Evolutionary conservation across 164 flowering plant genomes (phyloP), one percentile per base, ranked within the genome.

Genomic region (Stephania japonica): DNA sequence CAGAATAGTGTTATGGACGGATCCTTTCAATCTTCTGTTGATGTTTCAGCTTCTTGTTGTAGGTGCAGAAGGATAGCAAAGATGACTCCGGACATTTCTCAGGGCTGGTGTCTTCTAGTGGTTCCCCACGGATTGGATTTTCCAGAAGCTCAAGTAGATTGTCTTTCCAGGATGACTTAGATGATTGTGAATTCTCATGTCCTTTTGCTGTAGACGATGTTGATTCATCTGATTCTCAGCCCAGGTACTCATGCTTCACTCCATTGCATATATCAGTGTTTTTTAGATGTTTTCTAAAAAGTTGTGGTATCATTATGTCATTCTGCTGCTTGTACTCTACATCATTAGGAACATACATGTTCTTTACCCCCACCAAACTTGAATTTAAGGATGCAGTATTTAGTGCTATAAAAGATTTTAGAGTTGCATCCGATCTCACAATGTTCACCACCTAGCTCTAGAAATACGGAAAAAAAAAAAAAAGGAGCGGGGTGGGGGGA

Each of bases 161-260:
- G 69, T 94, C 97, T 27, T 88, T 87, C 75, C 97, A 90, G 77
- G 97, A 92, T 79, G 97, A 94, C 74, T 75, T 89, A 74, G 98
- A 87, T 78, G 97, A 88, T 75, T 72, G 80, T 74, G 98, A 90
- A 74, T 90, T 89, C 74, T 82, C 93, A 16, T 87, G 91, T 72
- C 94, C 98, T 76, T 94, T 94, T 79, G 97, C 87, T 83, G 92
- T 94, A 70, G 98, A 93, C 86, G 97, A 93, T 76, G 89, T 91
- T 50, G 97, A 91, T 78, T 75, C 84, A 21, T 68, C 86, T 49
- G 88, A 86, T 77, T 77, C 83, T 76, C 87, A 68, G 18, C 66
- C 80, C 74, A 89, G 97, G 97, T 94, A 86, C 53, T 38, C 67
- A 10, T 79, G 63, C 43, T 70, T 56, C 38, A 13, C 50, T 49